Percentiles rank a stretch among this genome's conserved stretches.
Conservation (phyloP, 2,329 filamentous ascomycete species). For the Penicillium sp. region DNA sequence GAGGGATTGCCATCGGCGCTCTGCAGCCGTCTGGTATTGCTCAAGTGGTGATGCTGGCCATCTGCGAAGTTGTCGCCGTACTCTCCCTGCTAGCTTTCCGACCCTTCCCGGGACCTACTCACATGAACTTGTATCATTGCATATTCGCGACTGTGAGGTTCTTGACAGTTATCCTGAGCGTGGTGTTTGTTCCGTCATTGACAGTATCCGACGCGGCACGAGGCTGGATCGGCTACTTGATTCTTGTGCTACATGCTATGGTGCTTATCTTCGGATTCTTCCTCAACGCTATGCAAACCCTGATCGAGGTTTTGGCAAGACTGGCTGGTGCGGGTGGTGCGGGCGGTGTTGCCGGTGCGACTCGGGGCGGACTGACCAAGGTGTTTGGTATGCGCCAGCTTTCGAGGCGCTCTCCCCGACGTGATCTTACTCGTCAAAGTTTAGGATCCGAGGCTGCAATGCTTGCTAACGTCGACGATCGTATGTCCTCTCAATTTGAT, state of each 20-base stretch:
- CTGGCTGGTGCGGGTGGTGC: constrained; percentile 76
- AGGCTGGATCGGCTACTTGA: constrained; percentile 93
- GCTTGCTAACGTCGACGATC: constrained; percentile 64
- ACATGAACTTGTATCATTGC: constrained; percentile 95
- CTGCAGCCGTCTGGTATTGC: constrained; percentile 90
- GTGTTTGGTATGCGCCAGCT: constrained; percentile 88
- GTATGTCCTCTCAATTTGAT: constrained; percentile 56
- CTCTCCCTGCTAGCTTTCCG: constrained; percentile 84
- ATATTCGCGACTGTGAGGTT: constrained; percentile 77
- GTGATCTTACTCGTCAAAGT: constrained; percentile 68
- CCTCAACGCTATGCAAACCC: constrained; percentile 82
- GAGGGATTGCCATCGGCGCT: constrained; percentile 86
- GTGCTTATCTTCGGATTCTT: constrained; percentile 91
- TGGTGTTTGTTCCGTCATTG: constrained; percentile 79
- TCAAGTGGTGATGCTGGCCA: constrained; percentile 85
- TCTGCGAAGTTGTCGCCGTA: constrained; percentile 88
- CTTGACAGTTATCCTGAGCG: constrained; percentile 68
- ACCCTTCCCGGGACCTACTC: constrained; percentile 84
- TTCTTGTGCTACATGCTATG: constrained; percentile 77
- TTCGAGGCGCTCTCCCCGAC: constrained; percentile 65
- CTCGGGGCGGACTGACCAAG: constrained; percentile 78
- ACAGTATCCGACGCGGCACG: constrained; percentile 73
- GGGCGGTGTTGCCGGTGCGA: constrained; percentile 70
- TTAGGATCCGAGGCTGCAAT: constrained; percentile 80
- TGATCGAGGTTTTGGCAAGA: constrained; percentile 81